Evolutionary conservation across 805 yeast species (phyloP), one percentile per base, ranked within the genome.

Genomic region (Starmerella gropengiesseri): DNA sequence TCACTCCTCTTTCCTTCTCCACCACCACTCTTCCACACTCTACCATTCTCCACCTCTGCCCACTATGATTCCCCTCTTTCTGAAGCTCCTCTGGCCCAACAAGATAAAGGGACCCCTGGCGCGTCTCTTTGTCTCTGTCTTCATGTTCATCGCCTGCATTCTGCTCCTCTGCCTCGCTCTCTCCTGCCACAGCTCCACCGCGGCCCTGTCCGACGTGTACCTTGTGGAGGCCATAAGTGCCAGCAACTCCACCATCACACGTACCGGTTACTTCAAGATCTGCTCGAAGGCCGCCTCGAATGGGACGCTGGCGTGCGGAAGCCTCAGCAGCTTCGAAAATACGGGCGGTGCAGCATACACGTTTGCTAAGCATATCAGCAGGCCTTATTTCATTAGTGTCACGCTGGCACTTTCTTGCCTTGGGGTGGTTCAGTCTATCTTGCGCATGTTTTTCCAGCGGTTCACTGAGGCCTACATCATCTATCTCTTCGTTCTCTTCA

Each of bases 231-330:
- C 29, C 21, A 34, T 8, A 9, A 34, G 14, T n/a, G 3, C 17
- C n/a, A n/a, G n/a, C 4, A 34, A 34, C 18, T 6, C n/a, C 20
- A 34, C 37, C 14, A 8, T 23, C 7, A 34, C 21, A 6, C 37
- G 37, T 16, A 34, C 37, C 8, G 37, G 37, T 4, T 34, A 34
- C 11, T 34, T 34, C 20, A 28, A 34, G 29, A 34, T 34, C 21
- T 34, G 37, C 29, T 22, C 28, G 7, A 34, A 23, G 18, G 6
- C 28, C 7, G 29, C 14, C 4, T 21, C 8, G 20, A 22, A 7
- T 13, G 19, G 29, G 13, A 9, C 37, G 2, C 16, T 34, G 8
- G 9, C 4, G 7, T 34, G 37, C 12, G 13, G 29, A 3, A 22
- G 37, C 12, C 37, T 34, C n/a, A 29, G 37, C 14, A n/a, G 37